These are phyloP conservation scores for Leccinum ochraceum DNA, from an alignment of 768 basidiomycete genomes.

Conservation along the genomic window DNA sequence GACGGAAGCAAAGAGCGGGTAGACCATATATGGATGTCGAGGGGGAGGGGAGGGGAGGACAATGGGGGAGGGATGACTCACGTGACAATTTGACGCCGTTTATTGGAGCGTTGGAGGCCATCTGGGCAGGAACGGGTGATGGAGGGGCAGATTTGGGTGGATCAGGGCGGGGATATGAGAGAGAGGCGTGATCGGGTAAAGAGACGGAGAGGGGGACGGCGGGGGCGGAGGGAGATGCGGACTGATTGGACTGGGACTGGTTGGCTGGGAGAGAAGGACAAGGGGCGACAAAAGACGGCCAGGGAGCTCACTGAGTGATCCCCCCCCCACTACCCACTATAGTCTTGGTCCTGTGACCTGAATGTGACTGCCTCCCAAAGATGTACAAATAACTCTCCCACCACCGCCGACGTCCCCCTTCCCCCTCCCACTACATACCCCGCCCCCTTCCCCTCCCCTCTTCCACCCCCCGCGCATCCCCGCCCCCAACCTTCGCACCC, in stretches of 20 bases:
- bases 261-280: conserved; percentile 18
- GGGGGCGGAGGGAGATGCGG: conserved; percentile 12
- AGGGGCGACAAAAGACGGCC: conserved; percentile 24
- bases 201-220: background rate
- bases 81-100: conserved; percentile 87
- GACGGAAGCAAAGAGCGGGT: conserved; percentile 26
- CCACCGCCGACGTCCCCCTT: background rate
- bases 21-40: conserved; percentile 32
- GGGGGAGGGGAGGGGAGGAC: conserved; percentile 19
- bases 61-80: conserved; percentile 43
- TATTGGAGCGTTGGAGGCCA: conserved; percentile 79
- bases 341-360: conserved; percentile 33
- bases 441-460: background rate
- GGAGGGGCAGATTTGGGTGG: conserved; percentile 12
- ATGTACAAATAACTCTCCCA: conserved; percentile 29
- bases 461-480: background rate
- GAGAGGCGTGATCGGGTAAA: conserved; percentile 4
- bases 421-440: background rate
- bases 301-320: conserved; percentile 25
- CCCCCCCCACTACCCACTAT: conserved; percentile 4
- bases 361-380: conserved; percentile 31
- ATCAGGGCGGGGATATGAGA: conserved; percentile 17
- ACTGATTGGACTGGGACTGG: conserved; percentile 6
- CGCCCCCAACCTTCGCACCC: background rate
- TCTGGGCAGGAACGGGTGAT: conserved; percentile 34